A percentile compares a stretch with the other conserved stretches of the same genome.
These are phyloP conservation scores for Rhipidocladum racemiflorum DNA, from an alignment of 176 grass and related monocot species.

Conservation along the genomic window DNA sequence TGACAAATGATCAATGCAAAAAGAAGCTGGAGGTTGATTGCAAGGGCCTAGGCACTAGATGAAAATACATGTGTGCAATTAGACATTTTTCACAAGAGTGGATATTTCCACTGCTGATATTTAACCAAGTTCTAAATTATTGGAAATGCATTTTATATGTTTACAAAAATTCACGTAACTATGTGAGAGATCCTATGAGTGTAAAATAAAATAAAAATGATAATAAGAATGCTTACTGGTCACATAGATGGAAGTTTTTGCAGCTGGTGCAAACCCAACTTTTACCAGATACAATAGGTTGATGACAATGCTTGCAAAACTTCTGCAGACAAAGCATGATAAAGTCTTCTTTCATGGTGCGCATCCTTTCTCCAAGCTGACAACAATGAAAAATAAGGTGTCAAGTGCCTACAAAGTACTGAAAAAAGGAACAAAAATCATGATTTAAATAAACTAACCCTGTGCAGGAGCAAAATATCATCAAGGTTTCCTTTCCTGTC, in stretches of 20 bases:
- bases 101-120: background rate
- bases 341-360: slow-evolving; percentile 88
- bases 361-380: slow-evolving; percentile 84
- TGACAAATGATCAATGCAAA: background rate
- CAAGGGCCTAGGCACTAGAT: background rate
- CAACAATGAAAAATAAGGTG: slow-evolving; percentile 23
- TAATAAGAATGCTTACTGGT: slow-evolving; percentile 52
- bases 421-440: background rate
- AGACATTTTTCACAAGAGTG: background rate
- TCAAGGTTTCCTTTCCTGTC: slow-evolving; percentile 62
- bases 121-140: background rate
- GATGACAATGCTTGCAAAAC: slow-evolving; percentile 80
- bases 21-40: background rate
- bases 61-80: background rate
- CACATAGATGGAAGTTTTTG: slow-evolving; percentile 90
- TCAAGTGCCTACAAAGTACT: slow-evolving; percentile 3
- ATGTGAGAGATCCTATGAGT: background rate
- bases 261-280: slow-evolving; percentile 76
- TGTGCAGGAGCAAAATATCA: slow-evolving; percentile 75
- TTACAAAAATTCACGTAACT: background rate
- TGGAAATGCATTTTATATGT: background rate
- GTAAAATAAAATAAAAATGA: slow-evolving; percentile 24
- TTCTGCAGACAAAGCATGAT: slow-evolving; percentile 84
- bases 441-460: slow-evolving; percentile 42
- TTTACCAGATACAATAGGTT: slow-evolving; percentile 57